Base-by-base conservation (phyloP, 2,329 filamentous ascomycete species). In the Coniochaeta sp. region DNA sequence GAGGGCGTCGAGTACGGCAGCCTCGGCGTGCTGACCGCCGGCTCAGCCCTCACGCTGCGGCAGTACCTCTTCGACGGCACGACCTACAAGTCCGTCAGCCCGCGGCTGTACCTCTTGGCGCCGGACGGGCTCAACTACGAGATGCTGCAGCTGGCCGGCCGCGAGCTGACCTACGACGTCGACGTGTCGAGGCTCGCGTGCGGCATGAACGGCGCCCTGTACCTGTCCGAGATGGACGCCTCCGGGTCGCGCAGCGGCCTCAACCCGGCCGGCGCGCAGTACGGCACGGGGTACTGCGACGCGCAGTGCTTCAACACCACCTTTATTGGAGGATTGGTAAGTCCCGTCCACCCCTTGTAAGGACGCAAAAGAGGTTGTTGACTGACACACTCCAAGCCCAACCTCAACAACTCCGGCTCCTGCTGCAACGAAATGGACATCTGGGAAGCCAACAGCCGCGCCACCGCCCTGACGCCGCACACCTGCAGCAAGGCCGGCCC, bases 141-240 rank as follows among this genome's bases (percentile, higher is more conserved):
- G 71, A 75, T 80, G 63, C 79, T 87, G 70, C 76, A 81, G 63
- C 74, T 87, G 57, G 75, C 80, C 60, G 81, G 81, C 71, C 74
- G 81, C 67, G 84, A 88, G 68, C 80, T 88, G 67, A 81, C 81
- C 19, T 86, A 87, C 62, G 83, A 86, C 59, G 83, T 87, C n/a
- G 84, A 88, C 69, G 77, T 85, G 47, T 86, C 83, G 54, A 77
- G 79, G 62, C 75, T 86, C n/a, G 80, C 80, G 57, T 88, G 85
- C 66, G 86, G 86, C 60, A 72, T 87, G 64, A 87, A 88, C 71
- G 85, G 84, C 60, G 84, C 84, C 24, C 71, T 87, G 47, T 87
- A 87, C 74, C 79, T 88, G 36, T 77, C 81, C 36, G 74, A 80
- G 67, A 88, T 88, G 84, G 79, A 84, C 24, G 73, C 77, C 3